Base-by-base conservation (phyloP, 805 yeast species). In the Yarrowia yakushimensis region DNA sequence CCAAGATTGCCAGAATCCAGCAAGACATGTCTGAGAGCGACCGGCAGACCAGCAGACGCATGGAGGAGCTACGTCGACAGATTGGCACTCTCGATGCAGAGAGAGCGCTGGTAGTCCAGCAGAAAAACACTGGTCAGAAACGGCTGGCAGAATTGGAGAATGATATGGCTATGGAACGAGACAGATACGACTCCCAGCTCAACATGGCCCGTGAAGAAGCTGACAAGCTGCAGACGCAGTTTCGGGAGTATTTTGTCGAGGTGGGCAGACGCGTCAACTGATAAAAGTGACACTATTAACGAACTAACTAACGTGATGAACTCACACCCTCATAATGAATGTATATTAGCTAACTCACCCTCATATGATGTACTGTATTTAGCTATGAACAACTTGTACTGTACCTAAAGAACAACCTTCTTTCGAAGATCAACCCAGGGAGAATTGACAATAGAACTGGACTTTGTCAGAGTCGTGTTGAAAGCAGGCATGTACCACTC, bases 81-180 rank as follows among this genome's bases (percentile, higher is more conserved):
- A 55, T 55, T 12, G 61, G 61, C 10, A 55, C 48, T 15, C 48
- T 39, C 18, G 46, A 39, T 11, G 61, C 61, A 10, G 61, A 55
- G n/a, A 13, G 48, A 39, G 46, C 61, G 2, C 46, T 55, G 7
- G 61, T 41, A 1, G 48, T 28, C 4, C 61, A 55, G 22, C 36
- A 55, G 39, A 41, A 23, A 7, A 41, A 55, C 20, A 25, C 43
- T 17, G 59, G 33, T 10, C 59, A 36, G 43, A 36, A 52, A 13
- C 34, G 59, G 1, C 25, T 52, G 25, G 43, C 59, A 0, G 59
- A 52, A 15, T 9, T 52, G 33, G 43, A 52, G 6, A 15, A 12
- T 4, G 59, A 36, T 18, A 52, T 52, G 59, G 20, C 28, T 7
- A 17, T n/a, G 5, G 43, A 52, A 12, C 31, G 43, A 2, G 59